Evolutionary conservation across 352 stramenopile species (phyloP).

Genomic region (Phytophthora pistaciae): DNA sequence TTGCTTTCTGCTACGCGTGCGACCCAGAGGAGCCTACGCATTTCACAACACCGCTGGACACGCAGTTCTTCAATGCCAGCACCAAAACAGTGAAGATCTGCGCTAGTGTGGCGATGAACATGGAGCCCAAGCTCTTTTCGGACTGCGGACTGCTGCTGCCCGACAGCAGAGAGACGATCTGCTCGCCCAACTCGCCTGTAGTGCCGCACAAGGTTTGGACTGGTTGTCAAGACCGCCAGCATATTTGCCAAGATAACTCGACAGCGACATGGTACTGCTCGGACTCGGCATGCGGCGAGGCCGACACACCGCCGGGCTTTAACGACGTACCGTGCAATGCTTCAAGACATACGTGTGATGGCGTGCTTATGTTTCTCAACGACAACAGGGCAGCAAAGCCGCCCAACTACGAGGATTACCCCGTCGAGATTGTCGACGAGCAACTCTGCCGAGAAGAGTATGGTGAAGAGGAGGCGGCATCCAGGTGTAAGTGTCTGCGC

Average conservation of each 20-base stretch:
- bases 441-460: slow-evolving; percentile 44
- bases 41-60: slow-evolving; percentile 56
- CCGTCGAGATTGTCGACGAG: slow-evolving; percentile 81
- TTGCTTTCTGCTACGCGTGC: slow-evolving; percentile 57
- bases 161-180: slow-evolving; percentile 64
- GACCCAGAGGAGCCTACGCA: slow-evolving; percentile 50
- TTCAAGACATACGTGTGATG: slow-evolving; percentile 61
- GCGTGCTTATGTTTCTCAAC: slow-evolving; percentile 77
- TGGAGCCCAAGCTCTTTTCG: slow-evolving; percentile 57
- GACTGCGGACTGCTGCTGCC: slow-evolving; percentile 74
- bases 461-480: slow-evolving; percentile 39
- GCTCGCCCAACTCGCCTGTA: slow-evolving; percentile 70
- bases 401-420: slow-evolving; percentile 71
- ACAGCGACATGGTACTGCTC: slow-evolving; percentile 69
- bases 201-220: slow-evolving; percentile 64
- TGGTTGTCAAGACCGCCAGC: slow-evolving; percentile 62
- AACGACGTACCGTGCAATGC: slow-evolving; percentile 67
- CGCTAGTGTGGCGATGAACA: slow-evolving; percentile 49
- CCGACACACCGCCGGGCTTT: slow-evolving; percentile 63
- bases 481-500: slow-evolving; percentile 58
- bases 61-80: slow-evolving; percentile 58
- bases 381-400: slow-evolving; percentile 82
- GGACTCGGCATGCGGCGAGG: slow-evolving; percentile 44
- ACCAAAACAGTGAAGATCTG: slow-evolving; percentile 78
- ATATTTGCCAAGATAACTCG: slow-evolving; percentile 55